Base-by-base conservation (phyloP, 495 filamentous ascomycete genomes). In the Pseudevernia furfuracea region DNA sequence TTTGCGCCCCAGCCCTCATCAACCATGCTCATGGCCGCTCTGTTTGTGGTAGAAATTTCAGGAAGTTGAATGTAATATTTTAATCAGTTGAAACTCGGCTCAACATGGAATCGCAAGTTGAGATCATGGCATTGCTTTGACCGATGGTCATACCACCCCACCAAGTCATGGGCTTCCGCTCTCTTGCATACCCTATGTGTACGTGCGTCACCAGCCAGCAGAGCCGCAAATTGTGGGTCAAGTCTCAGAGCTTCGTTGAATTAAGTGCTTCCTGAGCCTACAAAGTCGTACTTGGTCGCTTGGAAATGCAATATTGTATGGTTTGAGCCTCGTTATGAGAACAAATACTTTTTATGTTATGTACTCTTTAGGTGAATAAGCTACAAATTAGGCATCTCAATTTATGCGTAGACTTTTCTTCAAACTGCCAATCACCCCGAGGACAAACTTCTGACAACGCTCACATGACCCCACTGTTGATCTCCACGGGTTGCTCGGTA, bases 401-500 rank as follows among this genome's bases (percentile, higher is more conserved):
- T n/a, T n/a, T n/a, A n/a, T n/a, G n/a, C n/a, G n/a, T n/a, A 55
- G 30, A 7, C 52, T 34, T 21, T 21, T 19, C 34, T 15, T 28
- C 1, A 17, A 14, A 53, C 4, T 55, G 14, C 52, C 12, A 55
- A 34, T 17, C 30, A 32, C 25, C 4, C n/a, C 3, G 30, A 25
- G 1, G 8, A 21, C 5, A 14, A 4, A 2, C 9, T 25, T 17
- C 21, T 10, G 8, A 11, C 21, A 38, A 44, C 28, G 52, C 39
- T 63, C 30, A 63, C 30, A 58, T 11, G 44, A 58, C 38, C 21
- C 61, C 61, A 25, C 61, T 64, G 23, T 59, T 64, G 56, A 64
- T 39, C 37, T 59, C 62, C 23, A 64, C 56, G 15, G 62, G 62
- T 41, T 64, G 62, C 62, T 64, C 67, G 75, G 68, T 60, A 14